Conservation (phyloP, 164 flowering plant genomes). For the Umbellularia californica region DNA sequence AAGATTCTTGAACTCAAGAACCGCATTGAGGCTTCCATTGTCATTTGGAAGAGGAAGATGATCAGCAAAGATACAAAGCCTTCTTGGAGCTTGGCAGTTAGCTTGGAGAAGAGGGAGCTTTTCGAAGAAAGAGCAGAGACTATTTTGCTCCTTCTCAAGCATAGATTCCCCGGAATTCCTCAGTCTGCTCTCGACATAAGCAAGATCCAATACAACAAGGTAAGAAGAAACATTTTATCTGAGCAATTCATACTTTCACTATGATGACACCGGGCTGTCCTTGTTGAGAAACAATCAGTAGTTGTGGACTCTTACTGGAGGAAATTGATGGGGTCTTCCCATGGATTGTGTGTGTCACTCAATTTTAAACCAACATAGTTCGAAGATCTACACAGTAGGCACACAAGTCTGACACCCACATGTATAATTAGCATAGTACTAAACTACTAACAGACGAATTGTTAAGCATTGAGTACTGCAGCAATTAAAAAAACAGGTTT, state of each 20-base stretch:
- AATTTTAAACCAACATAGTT: background rate
- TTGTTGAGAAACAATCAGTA: no score
- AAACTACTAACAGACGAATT: no score
- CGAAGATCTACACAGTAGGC: background rate
- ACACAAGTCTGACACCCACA: no score
- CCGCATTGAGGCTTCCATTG: conserved; percentile 80
- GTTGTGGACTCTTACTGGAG: no score
- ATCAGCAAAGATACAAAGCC: conserved; percentile 63
- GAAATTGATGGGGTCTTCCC: background rate
- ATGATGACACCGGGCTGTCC: no score
- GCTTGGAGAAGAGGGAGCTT: conserved; percentile 76
- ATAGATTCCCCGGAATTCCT: conserved; percentile 76
- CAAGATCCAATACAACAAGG: conserved; percentile 76
- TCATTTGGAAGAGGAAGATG: conserved; percentile 90
- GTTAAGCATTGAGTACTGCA: no score
- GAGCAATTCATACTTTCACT: no score
- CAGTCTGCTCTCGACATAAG: conserved; percentile 80
- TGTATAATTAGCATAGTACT: no score
- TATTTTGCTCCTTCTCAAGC: conserved; percentile 69
- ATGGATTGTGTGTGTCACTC: background rate
- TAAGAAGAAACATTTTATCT: conserved; percentile 12
- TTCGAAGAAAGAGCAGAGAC: conserved; percentile 94
- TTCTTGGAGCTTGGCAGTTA: conserved; percentile 77
- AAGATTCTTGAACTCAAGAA: conserved; percentile 79
- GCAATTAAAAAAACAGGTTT: no score